A percentile compares a stretch with the other conserved stretches of the same genome.
These are phyloP conservation scores for Heterobasidion occidentale DNA, from an alignment of 1,284 basidiomycete genomes.

Conservation along the genomic window DNA sequence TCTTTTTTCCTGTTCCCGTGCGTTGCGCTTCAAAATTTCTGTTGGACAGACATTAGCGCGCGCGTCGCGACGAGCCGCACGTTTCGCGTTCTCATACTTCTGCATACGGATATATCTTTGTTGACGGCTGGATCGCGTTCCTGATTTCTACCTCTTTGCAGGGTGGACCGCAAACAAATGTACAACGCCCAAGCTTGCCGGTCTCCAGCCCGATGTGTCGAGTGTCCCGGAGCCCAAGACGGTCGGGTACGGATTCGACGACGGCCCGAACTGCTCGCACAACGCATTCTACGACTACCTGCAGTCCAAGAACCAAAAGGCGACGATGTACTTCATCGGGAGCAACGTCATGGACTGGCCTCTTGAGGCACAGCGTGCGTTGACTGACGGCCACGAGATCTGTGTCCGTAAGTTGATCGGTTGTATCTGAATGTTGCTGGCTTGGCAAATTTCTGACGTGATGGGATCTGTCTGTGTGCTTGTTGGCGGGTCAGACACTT, in stretches of 20 bases:
- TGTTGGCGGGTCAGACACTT: conserved; percentile 32
- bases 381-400: conserved; percentile 61
- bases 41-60: background rate
- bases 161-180: conserved; percentile 57
- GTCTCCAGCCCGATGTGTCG: conserved; percentile 45
- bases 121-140: background rate
- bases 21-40: too few species aligned
- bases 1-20: too few species aligned
- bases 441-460: background rate
- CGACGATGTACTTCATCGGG: conserved; percentile 77
- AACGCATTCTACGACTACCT: conserved; percentile 60
- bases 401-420: conserved; percentile 37
- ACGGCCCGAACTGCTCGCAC: conserved; percentile 69
- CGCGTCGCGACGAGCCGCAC: too few species aligned
- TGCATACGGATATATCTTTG: background rate
- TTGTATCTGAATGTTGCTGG: background rate
- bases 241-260: conserved; percentile 58
- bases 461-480: background rate
- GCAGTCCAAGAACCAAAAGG: conserved; percentile 55
- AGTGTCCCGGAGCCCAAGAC: conserved; percentile 61
- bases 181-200: conserved; percentile 39
- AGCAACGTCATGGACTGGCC: conserved; percentile 71
- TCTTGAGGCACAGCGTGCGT: conserved; percentile 58
- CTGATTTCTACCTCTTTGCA: background rate
- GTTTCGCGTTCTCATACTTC: too few species aligned